Conservation (phyloP, 2,329 filamentous ascomycete species). For the Didymella pomorum region DNA sequence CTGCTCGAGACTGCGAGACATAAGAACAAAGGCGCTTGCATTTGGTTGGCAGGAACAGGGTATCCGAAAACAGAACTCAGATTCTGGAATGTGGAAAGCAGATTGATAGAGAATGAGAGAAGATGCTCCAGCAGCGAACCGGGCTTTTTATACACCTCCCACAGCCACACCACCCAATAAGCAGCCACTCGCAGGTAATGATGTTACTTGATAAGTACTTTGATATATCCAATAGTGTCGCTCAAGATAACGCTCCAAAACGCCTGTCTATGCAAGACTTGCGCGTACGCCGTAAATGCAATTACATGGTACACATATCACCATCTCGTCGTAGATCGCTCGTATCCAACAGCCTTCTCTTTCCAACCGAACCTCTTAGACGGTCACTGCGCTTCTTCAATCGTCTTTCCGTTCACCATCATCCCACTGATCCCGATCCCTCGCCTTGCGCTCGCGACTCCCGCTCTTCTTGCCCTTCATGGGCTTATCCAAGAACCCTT, state of each 20-base stretch:
- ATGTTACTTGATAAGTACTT: not conserved
- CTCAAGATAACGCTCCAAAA: not conserved
- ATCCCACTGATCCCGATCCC: conserved; percentile 28
- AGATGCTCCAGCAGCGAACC: too few species aligned
- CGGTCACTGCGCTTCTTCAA: too few species aligned
- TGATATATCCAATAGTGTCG: not conserved
- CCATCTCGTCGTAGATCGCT: conserved; percentile 5
- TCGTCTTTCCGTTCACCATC: conserved; percentile 39
- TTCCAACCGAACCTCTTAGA: too few species aligned
- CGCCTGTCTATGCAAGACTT: conserved; percentile 12
- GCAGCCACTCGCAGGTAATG: not conserved
- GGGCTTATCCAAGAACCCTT: conserved; percentile 50
- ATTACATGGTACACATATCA: conserved; percentile 15
- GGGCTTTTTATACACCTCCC: too few species aligned
- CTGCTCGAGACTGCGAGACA: too few species aligned
- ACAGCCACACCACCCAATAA: not conserved
- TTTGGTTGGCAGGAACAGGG: too few species aligned
- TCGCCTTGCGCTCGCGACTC: conserved; percentile 30
- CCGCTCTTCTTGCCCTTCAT: conserved; percentile 40
- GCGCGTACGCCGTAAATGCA: conserved; percentile 15
- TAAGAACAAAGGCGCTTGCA: too few species aligned
- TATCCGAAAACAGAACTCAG: too few species aligned
- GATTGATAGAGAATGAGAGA: not conserved
- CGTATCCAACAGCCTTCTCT: not conserved
- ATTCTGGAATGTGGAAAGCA: not conserved